Percentiles rank a stretch among this genome's conserved stretches.
Evolutionary conservation across 495 filamentous ascomycete genomes (phyloP).

Genomic region (Aspergillus egyptiacus): DNA sequence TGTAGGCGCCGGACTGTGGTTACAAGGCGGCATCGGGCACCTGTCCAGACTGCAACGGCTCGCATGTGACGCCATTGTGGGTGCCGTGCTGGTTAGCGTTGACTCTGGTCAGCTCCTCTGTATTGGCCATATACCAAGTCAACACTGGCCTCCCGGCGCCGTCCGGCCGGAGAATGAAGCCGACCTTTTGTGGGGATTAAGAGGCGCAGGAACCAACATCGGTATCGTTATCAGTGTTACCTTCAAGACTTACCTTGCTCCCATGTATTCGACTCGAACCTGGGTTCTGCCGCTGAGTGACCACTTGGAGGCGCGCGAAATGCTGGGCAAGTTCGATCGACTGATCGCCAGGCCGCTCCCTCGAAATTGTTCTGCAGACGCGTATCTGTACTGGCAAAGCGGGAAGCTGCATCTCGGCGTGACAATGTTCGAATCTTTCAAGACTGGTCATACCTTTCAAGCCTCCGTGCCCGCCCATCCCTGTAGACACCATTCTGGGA

Average conservation of each 20-base stretch:
- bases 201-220: constrained; percentile 58
- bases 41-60: constrained; percentile 53
- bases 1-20: constrained; percentile 56
- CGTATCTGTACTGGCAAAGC: constrained; percentile 51
- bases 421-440: constrained; percentile 44
- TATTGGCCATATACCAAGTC: constrained; percentile 47
- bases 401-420: constrained; percentile 49
- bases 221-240: constrained; percentile 55
- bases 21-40: constrained; percentile 62
- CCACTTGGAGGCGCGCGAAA: constrained; percentile 29
- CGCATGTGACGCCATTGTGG: constrained; percentile 55
- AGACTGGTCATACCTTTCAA: not conserved
- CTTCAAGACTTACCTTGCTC: constrained; percentile 47
- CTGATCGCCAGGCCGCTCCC: constrained; percentile 35
- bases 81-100: constrained; percentile 53
- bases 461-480: constrained; percentile 15
- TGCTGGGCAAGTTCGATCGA: constrained; percentile 41
- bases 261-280: constrained; percentile 40
- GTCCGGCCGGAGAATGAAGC: constrained; percentile 42
- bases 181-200: constrained; percentile 56
- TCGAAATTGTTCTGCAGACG: constrained; percentile 47
- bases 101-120: constrained; percentile 43
- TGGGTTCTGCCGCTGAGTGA: constrained; percentile 47
- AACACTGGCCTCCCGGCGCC: constrained; percentile 43
- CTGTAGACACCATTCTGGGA: constrained; percentile 25